phyloP scores from a whole-genome alignment of 257 asterid genomes.

The Echium plantagineum region DNA sequence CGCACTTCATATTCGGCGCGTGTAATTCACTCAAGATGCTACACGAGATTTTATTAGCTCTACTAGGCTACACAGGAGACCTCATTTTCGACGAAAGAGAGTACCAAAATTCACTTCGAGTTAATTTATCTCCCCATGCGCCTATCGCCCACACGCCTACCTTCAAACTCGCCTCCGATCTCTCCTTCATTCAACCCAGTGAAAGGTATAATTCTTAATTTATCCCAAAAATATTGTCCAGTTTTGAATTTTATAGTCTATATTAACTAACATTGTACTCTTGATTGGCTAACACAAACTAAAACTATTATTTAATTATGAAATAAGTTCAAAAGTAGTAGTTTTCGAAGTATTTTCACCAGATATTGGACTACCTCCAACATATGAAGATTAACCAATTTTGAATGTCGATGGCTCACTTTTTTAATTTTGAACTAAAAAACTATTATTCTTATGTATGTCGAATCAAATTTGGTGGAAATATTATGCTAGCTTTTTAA shows the following conservation, averaged over 20 bases:
- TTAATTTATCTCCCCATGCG: constrained; percentile 45
- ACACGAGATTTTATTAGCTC: constrained; percentile 81
- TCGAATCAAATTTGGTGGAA: too few relatives aligned
- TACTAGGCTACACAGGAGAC: constrained; percentile 93
- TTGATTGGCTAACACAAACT: too few relatives aligned
- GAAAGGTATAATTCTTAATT: constrained; percentile 40
- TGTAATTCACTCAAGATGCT: constrained; percentile 19
- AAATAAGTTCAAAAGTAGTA: too few relatives aligned
- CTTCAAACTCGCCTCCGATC: constrained; percentile 83
- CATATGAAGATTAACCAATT: too few relatives aligned
- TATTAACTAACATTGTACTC: too few relatives aligned
- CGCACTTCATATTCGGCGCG: neutral
- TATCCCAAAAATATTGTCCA: neutral
- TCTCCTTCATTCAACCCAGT: constrained; percentile 74
- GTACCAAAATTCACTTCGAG: constrained; percentile 30
- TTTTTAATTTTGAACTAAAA: too few relatives aligned
- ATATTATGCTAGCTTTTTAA: too few relatives aligned
- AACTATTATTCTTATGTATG: too few relatives aligned
- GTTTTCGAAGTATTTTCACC: too few relatives aligned
- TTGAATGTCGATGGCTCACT: too few relatives aligned
- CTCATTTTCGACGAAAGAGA: constrained; percentile 82
- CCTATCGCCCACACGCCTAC: constrained; percentile 61
- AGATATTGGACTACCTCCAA: too few relatives aligned
- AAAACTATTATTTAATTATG: too few relatives aligned
- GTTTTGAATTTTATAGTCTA: neutral